phyloP scores from a whole-genome alignment of 441 rosid genomes.

The Mallotus japonicus region DNA sequence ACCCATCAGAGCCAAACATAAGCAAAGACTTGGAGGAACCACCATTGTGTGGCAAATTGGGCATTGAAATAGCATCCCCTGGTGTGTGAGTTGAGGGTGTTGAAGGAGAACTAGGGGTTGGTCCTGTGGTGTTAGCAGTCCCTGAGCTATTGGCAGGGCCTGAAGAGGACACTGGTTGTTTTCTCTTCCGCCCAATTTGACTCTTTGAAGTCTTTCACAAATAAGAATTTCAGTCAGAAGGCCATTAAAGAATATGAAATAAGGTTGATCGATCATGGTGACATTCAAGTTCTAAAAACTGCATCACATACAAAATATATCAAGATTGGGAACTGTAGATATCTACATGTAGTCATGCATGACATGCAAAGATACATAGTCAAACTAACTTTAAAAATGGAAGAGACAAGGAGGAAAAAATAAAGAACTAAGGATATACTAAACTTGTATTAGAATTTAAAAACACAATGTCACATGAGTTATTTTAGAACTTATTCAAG shows the following conservation, averaged over 20 bases:
- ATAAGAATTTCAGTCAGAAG: constrained; percentile 5
- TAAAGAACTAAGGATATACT: neutral
- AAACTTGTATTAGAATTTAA: neutral
- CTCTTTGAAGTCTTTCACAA: constrained; percentile 60
- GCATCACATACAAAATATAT: neutral
- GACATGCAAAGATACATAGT: neutral
- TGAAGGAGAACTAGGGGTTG: constrained; percentile 82
- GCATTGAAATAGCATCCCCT: constrained; percentile 78
- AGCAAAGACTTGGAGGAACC: constrained; percentile 57
- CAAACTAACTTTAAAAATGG: neutral
- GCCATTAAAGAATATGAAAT: neutral
- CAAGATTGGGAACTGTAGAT: neutral
- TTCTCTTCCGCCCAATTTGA: constrained; percentile 75
- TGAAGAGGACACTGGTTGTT: constrained; percentile 71
- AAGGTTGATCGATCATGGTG: constrained; percentile 1
- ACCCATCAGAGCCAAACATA: constrained; percentile 54
- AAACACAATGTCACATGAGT: neutral
- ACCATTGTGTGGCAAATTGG: constrained; percentile 51
- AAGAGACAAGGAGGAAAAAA: neutral
- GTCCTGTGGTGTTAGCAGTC: constrained; percentile 73
- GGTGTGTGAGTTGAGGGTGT: constrained; percentile 90
- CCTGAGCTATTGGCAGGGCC: constrained; percentile 86
- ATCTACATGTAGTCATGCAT: neutral
- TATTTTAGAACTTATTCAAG: neutral
- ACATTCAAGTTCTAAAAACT: constrained; percentile 6